Evolutionary conservation across 768 basidiomycete species (phyloP), one percentile per base, ranked within the genome.

Genomic region (Asterophora lycoperdoides): DNA sequence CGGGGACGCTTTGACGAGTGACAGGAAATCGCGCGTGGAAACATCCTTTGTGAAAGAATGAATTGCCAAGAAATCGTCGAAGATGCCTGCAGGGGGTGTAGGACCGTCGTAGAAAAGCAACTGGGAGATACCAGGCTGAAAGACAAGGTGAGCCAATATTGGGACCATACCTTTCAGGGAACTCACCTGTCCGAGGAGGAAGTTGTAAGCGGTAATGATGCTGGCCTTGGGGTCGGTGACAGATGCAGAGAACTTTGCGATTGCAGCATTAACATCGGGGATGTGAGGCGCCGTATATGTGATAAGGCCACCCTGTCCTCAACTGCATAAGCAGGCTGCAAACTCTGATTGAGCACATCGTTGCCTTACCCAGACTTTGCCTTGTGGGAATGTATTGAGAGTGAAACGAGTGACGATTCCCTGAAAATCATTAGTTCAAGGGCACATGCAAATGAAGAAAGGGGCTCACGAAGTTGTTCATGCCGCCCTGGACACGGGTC

Each of bases 361-460:
- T 20, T 46, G 17, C 9, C 74, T 11, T 64, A 84, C 82, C 82
- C 81, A 85, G 48, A 85, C 76, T 62, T 74, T 60, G 0, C 66
- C 64, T 63, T 84, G 81, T 5, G 82, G 75, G 56, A 71, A 72
- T 0, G 79, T 69, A 52, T 74, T 75, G 17, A 85, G 45, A 0
- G 75, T 78, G 55, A 85, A 78, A 35, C 63, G 70, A 0, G 82
- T 84, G 3, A 84, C 78, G 30, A 84, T 77, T 1, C 83, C 84
- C 73, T 74, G 20, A 2, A 4, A 8, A 7, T 14, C 20, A 11
- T 28, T 29, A 8, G 33, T 17, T 3, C 19, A 29, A 33, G 3
- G 1, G 9, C 30, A 32, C 9, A 18, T 18, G 29, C 2, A 13
- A n/a, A 37, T 23, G n/a, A 2, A 11, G 17, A 37, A 13, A 9